Conservation (phyloP, 2,329 filamentous ascomycete genomes). For the Colletotrichum sp. region DNA sequence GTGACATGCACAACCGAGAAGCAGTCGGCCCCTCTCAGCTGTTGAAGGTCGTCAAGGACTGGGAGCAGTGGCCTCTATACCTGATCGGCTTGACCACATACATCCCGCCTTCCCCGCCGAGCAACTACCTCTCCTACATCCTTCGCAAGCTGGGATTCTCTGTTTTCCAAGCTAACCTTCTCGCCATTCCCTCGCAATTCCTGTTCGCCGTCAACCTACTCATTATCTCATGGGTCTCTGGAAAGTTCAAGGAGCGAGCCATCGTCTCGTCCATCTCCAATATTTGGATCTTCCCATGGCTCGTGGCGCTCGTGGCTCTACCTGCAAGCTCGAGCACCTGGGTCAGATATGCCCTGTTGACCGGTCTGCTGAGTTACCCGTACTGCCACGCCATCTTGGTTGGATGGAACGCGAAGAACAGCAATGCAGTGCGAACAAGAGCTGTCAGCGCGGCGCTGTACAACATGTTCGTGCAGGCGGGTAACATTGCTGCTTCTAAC, state of each 20-base stretch:
- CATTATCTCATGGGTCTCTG: constrained; percentile 48
- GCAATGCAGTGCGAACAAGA: constrained; percentile 51
- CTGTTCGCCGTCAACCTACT: constrained; percentile 51
- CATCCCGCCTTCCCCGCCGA: constrained; percentile 45
- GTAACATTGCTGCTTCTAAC: constrained; percentile 48
- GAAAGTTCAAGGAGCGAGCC: constrained; percentile 46
- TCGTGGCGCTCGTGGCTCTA: constrained; percentile 46
- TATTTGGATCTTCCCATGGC: constrained; percentile 54
- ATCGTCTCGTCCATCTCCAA: constrained; percentile 50
- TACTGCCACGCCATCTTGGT: constrained; percentile 54
- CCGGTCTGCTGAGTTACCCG: constrained; percentile 48
- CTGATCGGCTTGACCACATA: constrained; percentile 53
- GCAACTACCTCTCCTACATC: constrained; percentile 49
- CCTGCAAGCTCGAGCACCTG: constrained; percentile 40
- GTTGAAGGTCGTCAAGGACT: constrained; percentile 59
- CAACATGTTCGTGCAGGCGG: constrained; percentile 50
- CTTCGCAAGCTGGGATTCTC: constrained; percentile 46
- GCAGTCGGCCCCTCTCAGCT: constrained; percentile 49
- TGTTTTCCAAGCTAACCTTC: constrained; percentile 49
- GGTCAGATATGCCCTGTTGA: constrained; percentile 42
- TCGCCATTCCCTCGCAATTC: constrained; percentile 49
- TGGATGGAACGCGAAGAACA: constrained; percentile 50
- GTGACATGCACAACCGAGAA: constrained; percentile 63
- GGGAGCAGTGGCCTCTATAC: constrained; percentile 65
- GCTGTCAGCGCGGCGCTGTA: constrained; percentile 52